Evolutionary conservation across 1,284 basidiomycete species (phyloP).

Genomic region (Tausonia pullulans): DNA sequence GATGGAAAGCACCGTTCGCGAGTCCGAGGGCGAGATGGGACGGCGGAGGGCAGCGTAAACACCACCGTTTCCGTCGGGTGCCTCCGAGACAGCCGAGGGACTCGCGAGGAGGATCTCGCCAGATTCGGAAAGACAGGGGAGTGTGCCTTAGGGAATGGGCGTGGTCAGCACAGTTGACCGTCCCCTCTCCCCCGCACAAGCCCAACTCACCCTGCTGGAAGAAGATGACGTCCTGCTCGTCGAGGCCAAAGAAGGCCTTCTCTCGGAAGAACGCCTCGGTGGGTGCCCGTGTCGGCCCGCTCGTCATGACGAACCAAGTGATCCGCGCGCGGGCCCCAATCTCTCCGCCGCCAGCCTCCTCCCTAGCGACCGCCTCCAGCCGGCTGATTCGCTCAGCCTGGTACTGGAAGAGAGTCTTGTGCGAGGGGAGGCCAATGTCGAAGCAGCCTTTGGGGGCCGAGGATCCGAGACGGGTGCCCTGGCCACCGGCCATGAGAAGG

Average conservation of each 20-base stretch:
- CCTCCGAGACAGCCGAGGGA: conserved; percentile 68
- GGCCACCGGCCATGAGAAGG: conserved; percentile 93
- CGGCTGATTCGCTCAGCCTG: conserved; percentile 89
- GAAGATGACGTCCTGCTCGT: conserved; percentile 70
- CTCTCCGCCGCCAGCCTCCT: conserved; percentile 43
- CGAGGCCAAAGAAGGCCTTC: conserved; percentile 74
- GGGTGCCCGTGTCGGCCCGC: conserved; percentile 78
- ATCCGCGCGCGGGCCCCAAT: conserved; percentile 51
- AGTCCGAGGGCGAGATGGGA: conserved; percentile 50
- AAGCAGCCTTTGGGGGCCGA: conserved; percentile 94
- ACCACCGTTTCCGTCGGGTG: conserved; percentile 96
- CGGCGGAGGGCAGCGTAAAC: conserved; percentile 84
- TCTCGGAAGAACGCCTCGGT: conserved; percentile 78
- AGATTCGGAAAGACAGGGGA: conserved; percentile 87
- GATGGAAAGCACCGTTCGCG: conserved; percentile 71
- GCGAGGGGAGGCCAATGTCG: conserved; percentile 85
- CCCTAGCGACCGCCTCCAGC: conserved; percentile 62
- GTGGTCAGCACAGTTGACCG: conserved; percentile 11
- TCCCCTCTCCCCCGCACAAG: background rate
- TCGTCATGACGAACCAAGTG: conserved; percentile 99
- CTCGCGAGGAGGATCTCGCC: conserved; percentile 87
- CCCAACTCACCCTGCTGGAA: conserved; percentile 81
- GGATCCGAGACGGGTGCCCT: conserved; percentile 89
- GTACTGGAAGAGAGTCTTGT: conserved; percentile 89
- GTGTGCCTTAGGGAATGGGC: conserved; percentile 51